Conservation (phyloP, 2,329 filamentous ascomycete genomes). For the Plenodomus biglobosus region DNA sequence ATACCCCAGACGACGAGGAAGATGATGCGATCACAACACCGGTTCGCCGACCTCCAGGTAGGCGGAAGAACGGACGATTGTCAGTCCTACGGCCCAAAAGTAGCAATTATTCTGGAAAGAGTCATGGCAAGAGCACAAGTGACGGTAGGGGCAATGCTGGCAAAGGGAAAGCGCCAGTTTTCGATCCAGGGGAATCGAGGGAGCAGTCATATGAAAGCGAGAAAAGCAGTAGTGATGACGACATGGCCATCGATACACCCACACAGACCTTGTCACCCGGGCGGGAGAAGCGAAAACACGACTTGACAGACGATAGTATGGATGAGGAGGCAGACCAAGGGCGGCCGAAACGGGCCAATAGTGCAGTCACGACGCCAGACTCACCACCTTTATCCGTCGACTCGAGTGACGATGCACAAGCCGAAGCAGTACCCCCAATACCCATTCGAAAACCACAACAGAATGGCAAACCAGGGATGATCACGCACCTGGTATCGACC, state of each 20-base stretch:
- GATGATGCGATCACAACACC: slow-evolving; percentile 24
- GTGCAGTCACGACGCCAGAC: slow-evolving; percentile 20
- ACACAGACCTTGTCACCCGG: slow-evolving; percentile 30
- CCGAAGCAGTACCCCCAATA: slow-evolving; percentile 15
- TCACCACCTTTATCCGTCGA: slow-evolving; percentile 21
- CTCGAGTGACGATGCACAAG: slow-evolving; percentile 18
- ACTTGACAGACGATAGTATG: slow-evolving; percentile 7
- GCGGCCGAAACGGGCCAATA: slow-evolving; percentile 34
- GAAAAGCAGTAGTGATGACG: slow-evolving; percentile 17
- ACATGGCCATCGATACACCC: slow-evolving; percentile 33
- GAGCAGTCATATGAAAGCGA: slow-evolving; percentile 18
- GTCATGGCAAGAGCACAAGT: slow-evolving; percentile 19
- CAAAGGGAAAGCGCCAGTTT: slow-evolving; percentile 25
- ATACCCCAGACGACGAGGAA: slow-evolving; percentile 27
- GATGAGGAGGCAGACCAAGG: slow-evolving; percentile 17
- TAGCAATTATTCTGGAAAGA: slow-evolving; percentile 41
- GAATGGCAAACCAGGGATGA: slow-evolving; percentile 13
- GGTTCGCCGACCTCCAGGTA: slow-evolving; percentile 17
- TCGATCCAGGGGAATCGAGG: slow-evolving; percentile 16
- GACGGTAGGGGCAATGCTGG: slow-evolving; percentile 18
- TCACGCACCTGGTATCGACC: slow-evolving; percentile 31
- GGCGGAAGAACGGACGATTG: slow-evolving; percentile 32
- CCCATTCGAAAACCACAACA: slow-evolving; percentile 26
- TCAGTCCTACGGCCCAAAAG: slow-evolving; percentile 43
- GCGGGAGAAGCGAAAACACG: slow-evolving; percentile 34